Percentiles rank a stretch among this genome's conserved stretches.
phyloP scores from a whole-genome alignment of 1,284 basidiomycete species.

The Ceratobasidium sp. region DNA sequence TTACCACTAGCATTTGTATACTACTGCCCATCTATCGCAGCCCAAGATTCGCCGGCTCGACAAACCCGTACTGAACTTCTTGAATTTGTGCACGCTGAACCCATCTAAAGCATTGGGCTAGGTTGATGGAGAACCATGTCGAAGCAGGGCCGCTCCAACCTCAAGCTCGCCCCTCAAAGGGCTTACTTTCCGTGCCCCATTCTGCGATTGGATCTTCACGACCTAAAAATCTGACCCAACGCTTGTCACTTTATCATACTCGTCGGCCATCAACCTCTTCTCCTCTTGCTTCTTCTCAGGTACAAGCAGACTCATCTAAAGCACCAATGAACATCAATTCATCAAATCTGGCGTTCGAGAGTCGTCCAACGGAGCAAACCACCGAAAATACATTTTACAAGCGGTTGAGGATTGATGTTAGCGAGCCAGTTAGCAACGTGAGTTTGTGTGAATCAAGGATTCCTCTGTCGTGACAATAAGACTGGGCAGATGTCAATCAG shows the following conservation, averaged over 20 bases:
- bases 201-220: slow-evolving; percentile 29
- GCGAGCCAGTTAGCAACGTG: slow-evolving; percentile 80
- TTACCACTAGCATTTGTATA: neutral
- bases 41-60: neutral
- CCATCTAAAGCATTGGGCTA: neutral
- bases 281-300: slow-evolving; percentile 37
- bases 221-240: slow-evolving; percentile 29
- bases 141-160: slow-evolving; percentile 7
- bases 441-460: slow-evolving; percentile 54
- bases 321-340: slow-evolving; percentile 25
- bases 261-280: slow-evolving; percentile 37
- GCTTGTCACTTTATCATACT: slow-evolving; percentile 32
- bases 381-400: slow-evolving; percentile 48
- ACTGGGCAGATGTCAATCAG: slow-evolving; percentile 61
- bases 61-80: neutral
- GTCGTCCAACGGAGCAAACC: slow-evolving; percentile 10
- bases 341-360: slow-evolving; percentile 1
- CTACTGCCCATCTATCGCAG: neutral
- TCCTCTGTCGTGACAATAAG: slow-evolving; percentile 55
- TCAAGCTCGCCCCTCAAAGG: slow-evolving; percentile 6
- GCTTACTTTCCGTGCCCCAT: slow-evolving; percentile 28
- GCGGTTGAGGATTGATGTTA: slow-evolving; percentile 74
- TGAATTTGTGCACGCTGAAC: neutral
- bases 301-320: slow-evolving; percentile 23
- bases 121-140: slow-evolving; percentile 31